Percentiles rank a stretch among this genome's conserved stretches.
These are phyloP conservation scores for Ustilaginoidea virens DNA, from an alignment of 2,329 filamentous ascomycete genomes.

Conservation along the genomic window DNA sequence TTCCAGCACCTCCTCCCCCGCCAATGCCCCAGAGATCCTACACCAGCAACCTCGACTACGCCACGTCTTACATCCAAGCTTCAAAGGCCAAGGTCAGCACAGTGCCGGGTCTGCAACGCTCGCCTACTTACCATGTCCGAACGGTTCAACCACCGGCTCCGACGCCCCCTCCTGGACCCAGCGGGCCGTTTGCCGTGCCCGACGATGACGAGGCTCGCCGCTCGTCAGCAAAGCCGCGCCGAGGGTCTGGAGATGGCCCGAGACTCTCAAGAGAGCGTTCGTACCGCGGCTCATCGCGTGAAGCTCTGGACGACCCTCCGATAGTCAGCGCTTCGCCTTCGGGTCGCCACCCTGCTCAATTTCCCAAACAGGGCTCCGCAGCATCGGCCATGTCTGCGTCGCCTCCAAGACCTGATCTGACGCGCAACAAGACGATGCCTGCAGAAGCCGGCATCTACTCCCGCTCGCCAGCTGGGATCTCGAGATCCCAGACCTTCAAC, in stretches of 20 bases:
- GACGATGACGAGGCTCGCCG: conserved; percentile 18
- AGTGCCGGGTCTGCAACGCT: conserved; percentile 7
- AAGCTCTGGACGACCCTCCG: conserved; percentile 17
- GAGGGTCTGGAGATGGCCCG: conserved; percentile 16
- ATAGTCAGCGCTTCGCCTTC: conserved; percentile 15
- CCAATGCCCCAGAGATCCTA: conserved; percentile 11
- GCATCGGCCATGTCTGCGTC: conserved; percentile 13
- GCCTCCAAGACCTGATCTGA: conserved; percentile 17
- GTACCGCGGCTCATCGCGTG: conserved; percentile 16
- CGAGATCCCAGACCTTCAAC: conserved; percentile 19
- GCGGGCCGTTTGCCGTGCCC: conserved; percentile 13
- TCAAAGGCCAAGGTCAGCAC: conserved; percentile 11
- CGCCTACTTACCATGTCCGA: conserved; percentile 10
- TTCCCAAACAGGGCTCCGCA: conserved; percentile 12
- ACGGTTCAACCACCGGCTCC: conserved; percentile 17
- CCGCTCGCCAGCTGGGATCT: conserved; percentile 14
- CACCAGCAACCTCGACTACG: conserved; percentile 9
- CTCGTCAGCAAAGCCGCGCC: conserved; percentile 17
- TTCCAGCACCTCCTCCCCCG: conserved; percentile 8
- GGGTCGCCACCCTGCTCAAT: conserved; percentile 12
- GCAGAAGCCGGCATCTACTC: conserved; percentile 11
- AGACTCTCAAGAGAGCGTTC: conserved; percentile 12
- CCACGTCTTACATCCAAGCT: conserved; percentile 16
- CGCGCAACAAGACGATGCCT: conserved; percentile 21
- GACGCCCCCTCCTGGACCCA: conserved; percentile 17